Percentiles rank a stretch among this genome's conserved stretches.
These are phyloP conservation scores for Cokeromyces recurvatus DNA, from an alignment of 371 early-diverging fungal genomes.

Conservation along the genomic window DNA sequence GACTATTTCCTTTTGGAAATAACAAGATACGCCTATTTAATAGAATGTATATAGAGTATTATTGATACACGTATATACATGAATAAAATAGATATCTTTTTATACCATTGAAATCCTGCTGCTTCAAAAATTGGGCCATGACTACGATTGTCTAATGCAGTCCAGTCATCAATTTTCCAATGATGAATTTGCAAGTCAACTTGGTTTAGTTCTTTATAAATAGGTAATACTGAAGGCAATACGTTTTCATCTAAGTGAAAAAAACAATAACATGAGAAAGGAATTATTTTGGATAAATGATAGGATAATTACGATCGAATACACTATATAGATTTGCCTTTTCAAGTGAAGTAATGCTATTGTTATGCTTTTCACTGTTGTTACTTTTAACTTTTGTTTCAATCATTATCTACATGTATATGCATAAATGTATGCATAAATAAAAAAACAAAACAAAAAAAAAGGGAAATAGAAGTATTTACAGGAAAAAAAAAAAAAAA, in stretches of 20 bases:
- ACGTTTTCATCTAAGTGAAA: conserved; percentile 22
- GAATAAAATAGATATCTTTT: not conserved
- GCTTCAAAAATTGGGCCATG: conserved; percentile 57
- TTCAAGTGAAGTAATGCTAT: too few relatives aligned
- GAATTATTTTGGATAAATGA: too few relatives aligned
- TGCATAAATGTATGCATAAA: too few relatives aligned
- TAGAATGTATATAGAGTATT: too few relatives aligned
- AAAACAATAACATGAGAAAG: too few relatives aligned
- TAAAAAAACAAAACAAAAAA: too few relatives aligned
- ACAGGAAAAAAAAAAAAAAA: too few relatives aligned
- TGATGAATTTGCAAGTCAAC: conserved; percentile 49
- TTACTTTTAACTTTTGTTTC: too few relatives aligned
- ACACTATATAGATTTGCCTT: conserved; percentile 1
- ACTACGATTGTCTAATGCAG: conserved; percentile 39
- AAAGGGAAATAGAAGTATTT: too few relatives aligned
- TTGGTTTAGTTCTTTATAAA: conserved; percentile 39
- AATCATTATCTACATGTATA: too few relatives aligned
- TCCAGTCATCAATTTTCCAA: conserved; percentile 60
- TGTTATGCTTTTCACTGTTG: too few relatives aligned
- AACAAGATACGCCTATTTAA: conserved; percentile 71
- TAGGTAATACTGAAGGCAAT: conserved; percentile 25
- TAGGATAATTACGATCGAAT: conserved; percentile 12
- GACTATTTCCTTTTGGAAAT: conserved; percentile 87
- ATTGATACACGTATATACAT: not conserved
- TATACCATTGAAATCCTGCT: conserved; percentile 58